Evolutionary conservation across 2,329 filamentous ascomycete genomes (phyloP), one percentile per base, ranked within the genome.

Genomic region (Arthrobotrys sinensis): DNA sequence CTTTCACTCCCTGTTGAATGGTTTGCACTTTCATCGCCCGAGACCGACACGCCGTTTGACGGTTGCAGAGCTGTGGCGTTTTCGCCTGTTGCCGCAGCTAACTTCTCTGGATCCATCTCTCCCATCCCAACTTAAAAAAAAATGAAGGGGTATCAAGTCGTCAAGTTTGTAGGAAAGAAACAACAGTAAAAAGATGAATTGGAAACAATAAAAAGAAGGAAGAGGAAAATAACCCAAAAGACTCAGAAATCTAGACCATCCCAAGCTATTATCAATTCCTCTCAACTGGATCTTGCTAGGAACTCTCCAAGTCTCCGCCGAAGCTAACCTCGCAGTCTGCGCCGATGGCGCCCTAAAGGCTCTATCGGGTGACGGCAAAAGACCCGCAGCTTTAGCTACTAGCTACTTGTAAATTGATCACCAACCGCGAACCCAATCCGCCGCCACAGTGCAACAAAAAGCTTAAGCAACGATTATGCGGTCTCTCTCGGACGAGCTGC

Each of bases 41-140:
- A 67, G 12, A 28, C 32, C 46, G 60, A 24, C 11, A 60, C 5
- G 11, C 19, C 36, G 21, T 60, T 66, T 66, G 70, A 55, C 21
- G 28, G 43, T 63, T 62, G 62, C 55, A 43, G 55, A 21, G 43
- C 50, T 43, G 19, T 52, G 24, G 40, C 52, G 57, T 28, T 52
- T 43, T 63, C 45, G 38, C 38, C 63, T 16, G 21, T 55, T 46
- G 43, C 50, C 32, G 63, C 38, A 48, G 60, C 40, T 48, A 19
- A 21, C 50, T 52, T 68, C 38, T 68, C 65, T 40, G 16, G 14
- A 57, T 68, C 55, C 19, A n/a, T 60, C 19, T 60, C 48, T 34
- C 21, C 50, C 65, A 68, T 68, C 48, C 7, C 48, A n/a, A 32
- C 19, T 43, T 21, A 11, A 40, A 40, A 43, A 43, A 10, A 10